Percentiles rank a stretch among this genome's conserved stretches.
phyloP scores from a whole-genome alignment of 1,284 basidiomycete species.

The Ceratobasidium sp. region DNA sequence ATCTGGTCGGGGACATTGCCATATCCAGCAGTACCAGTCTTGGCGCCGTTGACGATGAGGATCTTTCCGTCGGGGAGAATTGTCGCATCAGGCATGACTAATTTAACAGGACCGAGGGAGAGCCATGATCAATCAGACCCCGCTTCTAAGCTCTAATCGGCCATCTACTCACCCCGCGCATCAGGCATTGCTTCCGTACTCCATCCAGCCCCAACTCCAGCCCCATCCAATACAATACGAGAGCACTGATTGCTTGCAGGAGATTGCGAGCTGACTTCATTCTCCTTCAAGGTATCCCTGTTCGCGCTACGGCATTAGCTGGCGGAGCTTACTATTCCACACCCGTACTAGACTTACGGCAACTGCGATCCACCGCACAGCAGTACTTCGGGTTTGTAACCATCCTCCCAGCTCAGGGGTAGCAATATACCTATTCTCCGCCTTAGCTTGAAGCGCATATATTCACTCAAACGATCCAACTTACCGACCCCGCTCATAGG shows the following conservation, averaged over 20 bases:
- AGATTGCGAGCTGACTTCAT: slow-evolving; percentile 42
- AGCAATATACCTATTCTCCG: slow-evolving; percentile 73
- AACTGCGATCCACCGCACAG: slow-evolving; percentile 73
- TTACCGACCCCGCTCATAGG: slow-evolving; percentile 66
- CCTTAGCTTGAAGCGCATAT: slow-evolving; percentile 44
- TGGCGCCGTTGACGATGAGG: slow-evolving; percentile 79
- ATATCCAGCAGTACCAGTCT: slow-evolving; percentile 81
- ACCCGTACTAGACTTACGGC: slow-evolving; percentile 34
- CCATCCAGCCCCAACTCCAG: slow-evolving; percentile 74
- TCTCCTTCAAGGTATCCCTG: slow-evolving; percentile 42
- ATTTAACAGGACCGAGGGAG: no score
- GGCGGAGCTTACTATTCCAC: slow-evolving; percentile 43
- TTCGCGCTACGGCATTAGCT: slow-evolving; percentile 46
- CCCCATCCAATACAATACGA: slow-evolving; percentile 67
- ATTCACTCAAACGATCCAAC: slow-evolving; percentile 45
- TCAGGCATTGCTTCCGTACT: slow-evolving; percentile 74
- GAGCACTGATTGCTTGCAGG: slow-evolving; percentile 63
- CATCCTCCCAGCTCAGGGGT: slow-evolving; percentile 67
- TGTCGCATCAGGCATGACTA: slow-evolving; percentile 76
- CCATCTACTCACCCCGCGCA: slow-evolving; percentile 55
- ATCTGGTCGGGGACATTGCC: no score
- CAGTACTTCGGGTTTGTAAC: slow-evolving; percentile 74
- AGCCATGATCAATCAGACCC: no score
- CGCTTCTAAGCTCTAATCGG: no score
- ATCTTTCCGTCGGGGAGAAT: no score